phyloP scores from a whole-genome alignment of 2,329 filamentous ascomycete genomes.

The Ceratocystis huliohia region DNA sequence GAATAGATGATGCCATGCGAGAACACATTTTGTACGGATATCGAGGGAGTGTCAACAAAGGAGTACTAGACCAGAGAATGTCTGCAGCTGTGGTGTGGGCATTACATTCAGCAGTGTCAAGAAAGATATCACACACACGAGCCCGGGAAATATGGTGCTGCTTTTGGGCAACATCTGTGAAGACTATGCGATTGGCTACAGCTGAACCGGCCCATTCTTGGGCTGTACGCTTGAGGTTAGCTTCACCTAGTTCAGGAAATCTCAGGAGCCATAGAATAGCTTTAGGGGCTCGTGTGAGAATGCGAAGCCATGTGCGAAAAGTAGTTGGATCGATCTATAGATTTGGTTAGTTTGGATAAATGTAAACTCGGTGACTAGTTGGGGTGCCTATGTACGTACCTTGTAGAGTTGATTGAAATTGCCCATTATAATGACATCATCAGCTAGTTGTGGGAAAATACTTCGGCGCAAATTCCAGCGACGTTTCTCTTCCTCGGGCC shows the following conservation, averaged over 20 bases:
- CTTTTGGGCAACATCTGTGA: conserved; percentile 95
- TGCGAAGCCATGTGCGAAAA: conserved; percentile 89
- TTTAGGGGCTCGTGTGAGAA: conserved; percentile 72
- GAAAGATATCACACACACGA: conserved; percentile 81
- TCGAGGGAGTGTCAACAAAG: conserved; percentile 74
- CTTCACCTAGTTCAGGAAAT: conserved; percentile 86
- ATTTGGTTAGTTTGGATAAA: not conserved
- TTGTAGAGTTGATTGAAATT: conserved; percentile 99
- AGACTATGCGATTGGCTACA: conserved; percentile 76
- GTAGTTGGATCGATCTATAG: conserved; percentile 86
- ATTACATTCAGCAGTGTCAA: conserved; percentile 96
- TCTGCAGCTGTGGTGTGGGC: conserved; percentile 96
- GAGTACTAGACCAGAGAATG: conserved; percentile 90
- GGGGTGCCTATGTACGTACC: conserved; percentile 49
- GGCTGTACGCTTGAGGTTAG: conserved; percentile 69
- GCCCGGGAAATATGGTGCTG: conserved; percentile 86
- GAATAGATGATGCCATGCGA: conserved; percentile 89
- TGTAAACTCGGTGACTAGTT: not conserved
- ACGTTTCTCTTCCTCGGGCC: conserved; percentile 69
- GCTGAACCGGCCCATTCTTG: conserved; percentile 70
- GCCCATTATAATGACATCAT: conserved; percentile 80
- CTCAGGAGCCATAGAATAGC: conserved; percentile 91
- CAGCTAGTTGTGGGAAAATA: conserved; percentile 68
- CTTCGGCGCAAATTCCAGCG: conserved; percentile 91
- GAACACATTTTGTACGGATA: conserved; percentile 99